phyloP scores from a whole-genome alignment of 441 rosid species.

The Adansonia madagascariensis region DNA sequence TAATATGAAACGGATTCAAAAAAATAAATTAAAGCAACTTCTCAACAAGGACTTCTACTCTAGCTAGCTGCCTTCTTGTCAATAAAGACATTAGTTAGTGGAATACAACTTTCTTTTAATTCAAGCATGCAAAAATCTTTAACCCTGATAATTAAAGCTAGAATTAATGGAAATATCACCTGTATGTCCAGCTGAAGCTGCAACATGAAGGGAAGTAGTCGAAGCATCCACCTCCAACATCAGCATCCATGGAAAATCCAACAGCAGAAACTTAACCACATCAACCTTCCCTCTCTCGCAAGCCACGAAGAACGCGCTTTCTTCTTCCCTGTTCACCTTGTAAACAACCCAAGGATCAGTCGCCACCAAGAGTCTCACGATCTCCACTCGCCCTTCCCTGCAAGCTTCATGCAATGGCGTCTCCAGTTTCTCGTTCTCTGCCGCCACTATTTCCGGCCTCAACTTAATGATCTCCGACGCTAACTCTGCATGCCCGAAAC shows the following conservation, averaged over 20 bases:
- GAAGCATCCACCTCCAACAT: conserved; percentile 38
- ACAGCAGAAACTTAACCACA: conserved; percentile 30
- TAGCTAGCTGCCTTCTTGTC: too few species aligned
- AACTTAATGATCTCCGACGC: conserved; percentile 43
- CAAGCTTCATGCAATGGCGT: conserved; percentile 57
- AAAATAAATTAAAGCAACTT: too few species aligned
- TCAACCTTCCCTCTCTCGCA: conserved; percentile 39
- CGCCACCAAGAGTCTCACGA: conserved; percentile 38
- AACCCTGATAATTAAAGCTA: background rate
- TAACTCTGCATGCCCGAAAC: conserved; percentile 42
- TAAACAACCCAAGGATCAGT: conserved; percentile 34
- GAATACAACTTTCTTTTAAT: too few species aligned
- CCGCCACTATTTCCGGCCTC: conserved; percentile 42
- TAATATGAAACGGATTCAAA: too few species aligned
- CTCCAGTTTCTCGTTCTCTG: conserved; percentile 41
- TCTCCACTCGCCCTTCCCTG: conserved; percentile 42
- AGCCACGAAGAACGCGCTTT: conserved; percentile 36
- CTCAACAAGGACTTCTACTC: too few species aligned
- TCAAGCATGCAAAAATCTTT: too few species aligned
- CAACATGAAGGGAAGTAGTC: conserved; percentile 45
- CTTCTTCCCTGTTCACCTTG: conserved; percentile 30
- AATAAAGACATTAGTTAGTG: too few species aligned
- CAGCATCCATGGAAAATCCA: conserved; percentile 30
- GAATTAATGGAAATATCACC: conserved; percentile 31
- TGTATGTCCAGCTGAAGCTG: conserved; percentile 43